phyloP scores from a whole-genome alignment of 768 basidiomycete genomes.

The Boletus patriciae region DNA sequence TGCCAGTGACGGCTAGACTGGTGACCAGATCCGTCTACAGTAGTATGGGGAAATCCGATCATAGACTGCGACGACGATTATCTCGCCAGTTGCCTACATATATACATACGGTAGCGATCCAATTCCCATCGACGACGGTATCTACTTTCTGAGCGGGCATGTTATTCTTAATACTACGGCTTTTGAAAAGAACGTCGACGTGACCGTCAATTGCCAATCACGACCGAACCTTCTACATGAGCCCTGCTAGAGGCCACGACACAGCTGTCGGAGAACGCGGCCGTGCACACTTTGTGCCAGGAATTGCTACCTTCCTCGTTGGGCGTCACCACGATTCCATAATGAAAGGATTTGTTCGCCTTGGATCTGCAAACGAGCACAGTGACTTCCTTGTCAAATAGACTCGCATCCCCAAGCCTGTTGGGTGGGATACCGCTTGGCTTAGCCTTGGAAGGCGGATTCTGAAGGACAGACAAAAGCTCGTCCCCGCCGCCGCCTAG shows the following conservation, averaged over 20 bases:
- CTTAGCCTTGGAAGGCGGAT: not conserved
- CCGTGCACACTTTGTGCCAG: constrained; percentile 14
- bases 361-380: constrained; percentile 7
- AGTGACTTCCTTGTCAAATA: not conserved
- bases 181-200: too few species aligned
- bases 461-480: not conserved
- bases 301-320: not conserved
- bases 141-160: too few species aligned
- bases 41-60: too few species aligned
- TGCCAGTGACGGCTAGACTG: too few species aligned
- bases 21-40: too few species aligned
- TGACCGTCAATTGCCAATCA: constrained; percentile 3
- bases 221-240: not conserved
- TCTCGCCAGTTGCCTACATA: too few species aligned
- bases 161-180: too few species aligned
- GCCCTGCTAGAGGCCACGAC: not conserved
- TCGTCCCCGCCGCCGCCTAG: not conserved
- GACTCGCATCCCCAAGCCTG: not conserved
- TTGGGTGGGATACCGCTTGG: too few species aligned
- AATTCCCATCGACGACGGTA: too few species aligned
- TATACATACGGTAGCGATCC: too few species aligned
- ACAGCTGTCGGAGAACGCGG: constrained; percentile 5
- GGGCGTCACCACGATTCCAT: constrained; percentile 2
- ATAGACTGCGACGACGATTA: too few species aligned
- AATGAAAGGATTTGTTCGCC: constrained; percentile 4